Percentiles rank a stretch among this genome's conserved stretches.
Conservation (phyloP, 116 monocot species). For the Iris pallida region DNA sequence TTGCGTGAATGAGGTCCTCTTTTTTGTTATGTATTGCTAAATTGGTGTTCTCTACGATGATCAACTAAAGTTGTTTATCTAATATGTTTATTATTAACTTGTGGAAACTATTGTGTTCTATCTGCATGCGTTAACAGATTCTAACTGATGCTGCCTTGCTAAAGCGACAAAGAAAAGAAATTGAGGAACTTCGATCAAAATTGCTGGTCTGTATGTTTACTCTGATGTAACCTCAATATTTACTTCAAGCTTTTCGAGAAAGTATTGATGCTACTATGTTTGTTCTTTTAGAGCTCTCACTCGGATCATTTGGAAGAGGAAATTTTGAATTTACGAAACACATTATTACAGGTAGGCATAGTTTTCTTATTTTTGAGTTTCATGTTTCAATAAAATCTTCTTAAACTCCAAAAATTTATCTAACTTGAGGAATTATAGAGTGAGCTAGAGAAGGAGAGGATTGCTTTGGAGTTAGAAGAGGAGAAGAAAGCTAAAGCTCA, state of each 20-base stretch:
- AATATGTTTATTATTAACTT: not conserved
- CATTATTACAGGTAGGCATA: constrained; percentile 61
- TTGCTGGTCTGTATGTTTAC: constrained; percentile 39
- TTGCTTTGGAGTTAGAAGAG: constrained; percentile 86
- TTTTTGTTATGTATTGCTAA: not conserved
- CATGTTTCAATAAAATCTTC: not conserved
- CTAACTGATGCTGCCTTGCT: constrained; percentile 93
- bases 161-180: constrained; percentile 87
- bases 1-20: constrained; percentile 77
- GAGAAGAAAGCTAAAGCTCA: constrained; percentile 93
- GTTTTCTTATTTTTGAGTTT: not conserved
- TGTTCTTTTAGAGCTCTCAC: constrained; percentile 59
- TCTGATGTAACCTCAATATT: not conserved
- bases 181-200: constrained; percentile 91
- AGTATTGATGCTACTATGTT: constrained; percentile 3
- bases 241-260: not conserved
- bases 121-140: constrained; percentile 48
- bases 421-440: constrained; percentile 43
- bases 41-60: not conserved
- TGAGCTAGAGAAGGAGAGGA: constrained; percentile 96
- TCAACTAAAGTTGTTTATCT: not conserved
- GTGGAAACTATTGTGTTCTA: not conserved
- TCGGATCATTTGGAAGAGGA: constrained; percentile 94
- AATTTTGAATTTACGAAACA: constrained; percentile 82
- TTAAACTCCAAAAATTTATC: constrained; percentile 1